Conservation (phyloP, 305 asterid species). For the Solanum chacoense region DNA sequence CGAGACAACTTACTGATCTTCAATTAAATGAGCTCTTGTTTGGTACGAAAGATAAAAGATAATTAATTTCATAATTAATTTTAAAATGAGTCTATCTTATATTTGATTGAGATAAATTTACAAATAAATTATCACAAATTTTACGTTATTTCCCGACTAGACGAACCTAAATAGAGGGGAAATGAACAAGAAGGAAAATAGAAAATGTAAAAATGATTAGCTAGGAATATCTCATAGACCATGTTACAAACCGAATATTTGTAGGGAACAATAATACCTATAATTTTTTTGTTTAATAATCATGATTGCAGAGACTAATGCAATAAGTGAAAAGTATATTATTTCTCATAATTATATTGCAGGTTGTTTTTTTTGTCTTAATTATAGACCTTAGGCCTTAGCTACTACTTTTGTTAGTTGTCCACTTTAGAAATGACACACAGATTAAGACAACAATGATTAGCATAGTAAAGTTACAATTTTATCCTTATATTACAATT, state of each 20-base stretch:
- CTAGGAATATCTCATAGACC: neutral
- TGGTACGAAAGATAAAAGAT: neutral
- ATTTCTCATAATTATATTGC: neutral
- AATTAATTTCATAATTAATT: neutral
- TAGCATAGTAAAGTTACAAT: no score
- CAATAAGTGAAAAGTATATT: neutral
- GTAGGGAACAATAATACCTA: neutral
- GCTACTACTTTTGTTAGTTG: neutral
- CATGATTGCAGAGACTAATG: neutral
- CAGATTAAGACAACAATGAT: no score
- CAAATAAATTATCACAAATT: rapidly evolving
- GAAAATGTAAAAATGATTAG: neutral
- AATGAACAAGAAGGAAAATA: neutral
- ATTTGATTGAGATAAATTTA: neutral
- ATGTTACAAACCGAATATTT: constrained; percentile 2
- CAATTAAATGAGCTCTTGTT: neutral
- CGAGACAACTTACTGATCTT: neutral
- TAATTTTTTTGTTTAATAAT: neutral
- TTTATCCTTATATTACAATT: no score
- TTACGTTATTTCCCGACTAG: rapidly evolving
- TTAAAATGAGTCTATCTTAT: rapidly evolving
- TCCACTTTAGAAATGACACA: no score
- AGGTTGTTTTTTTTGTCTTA: neutral
- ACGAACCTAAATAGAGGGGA: neutral
- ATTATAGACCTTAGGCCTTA: neutral